A percentile compares a stretch with the other conserved stretches of the same genome.
These are phyloP conservation scores for Hygrophorus russula DNA, from an alignment of 768 basidiomycete species.

Conservation along the genomic window DNA sequence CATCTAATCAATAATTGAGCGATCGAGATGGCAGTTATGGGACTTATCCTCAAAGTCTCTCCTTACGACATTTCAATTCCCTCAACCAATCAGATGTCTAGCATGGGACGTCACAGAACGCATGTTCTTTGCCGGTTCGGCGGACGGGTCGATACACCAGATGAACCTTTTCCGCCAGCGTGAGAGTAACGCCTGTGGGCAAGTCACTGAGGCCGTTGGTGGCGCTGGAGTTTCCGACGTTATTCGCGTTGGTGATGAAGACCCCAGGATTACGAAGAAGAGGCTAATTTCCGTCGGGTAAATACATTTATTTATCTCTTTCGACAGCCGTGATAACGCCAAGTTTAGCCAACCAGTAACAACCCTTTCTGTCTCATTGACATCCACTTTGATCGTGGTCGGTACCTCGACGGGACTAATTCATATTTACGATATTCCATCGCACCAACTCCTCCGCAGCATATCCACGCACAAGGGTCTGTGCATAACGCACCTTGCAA, in stretches of 20 bases:
- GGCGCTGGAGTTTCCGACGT: constrained; percentile 62
- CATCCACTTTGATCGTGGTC: constrained; percentile 66
- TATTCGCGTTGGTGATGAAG: constrained; percentile 48
- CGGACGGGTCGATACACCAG: constrained; percentile 63
- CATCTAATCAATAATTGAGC: constrained; percentile 1
- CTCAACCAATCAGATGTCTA: constrained; percentile 57
- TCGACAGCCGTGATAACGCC: constrained; percentile 2
- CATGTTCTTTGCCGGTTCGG: constrained; percentile 79
- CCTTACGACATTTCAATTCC: constrained; percentile 82
- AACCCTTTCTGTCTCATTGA: constrained; percentile 64
- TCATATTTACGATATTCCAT: constrained; percentile 78
- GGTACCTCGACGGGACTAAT: constrained; percentile 69
- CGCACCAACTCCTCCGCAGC: constrained; percentile 81
- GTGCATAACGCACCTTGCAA: constrained; percentile 60
- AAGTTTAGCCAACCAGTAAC: constrained; percentile 57
- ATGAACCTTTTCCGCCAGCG: constrained; percentile 66
- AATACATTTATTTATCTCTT: constrained; percentile 9
- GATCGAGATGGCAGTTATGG: constrained; percentile 48
- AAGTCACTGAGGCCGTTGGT: constrained; percentile 57
- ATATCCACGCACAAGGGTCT: constrained; percentile 61
- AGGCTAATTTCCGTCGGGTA: constrained; percentile 67
- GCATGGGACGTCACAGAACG: constrained; percentile 82
- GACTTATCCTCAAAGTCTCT: constrained; percentile 64
- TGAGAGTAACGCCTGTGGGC: constrained; percentile 39
- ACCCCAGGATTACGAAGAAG: constrained; percentile 33